Conservation (phyloP, 2,329 filamentous ascomycete genomes). For the Ceratocystiopsis brevicomis region DNA sequence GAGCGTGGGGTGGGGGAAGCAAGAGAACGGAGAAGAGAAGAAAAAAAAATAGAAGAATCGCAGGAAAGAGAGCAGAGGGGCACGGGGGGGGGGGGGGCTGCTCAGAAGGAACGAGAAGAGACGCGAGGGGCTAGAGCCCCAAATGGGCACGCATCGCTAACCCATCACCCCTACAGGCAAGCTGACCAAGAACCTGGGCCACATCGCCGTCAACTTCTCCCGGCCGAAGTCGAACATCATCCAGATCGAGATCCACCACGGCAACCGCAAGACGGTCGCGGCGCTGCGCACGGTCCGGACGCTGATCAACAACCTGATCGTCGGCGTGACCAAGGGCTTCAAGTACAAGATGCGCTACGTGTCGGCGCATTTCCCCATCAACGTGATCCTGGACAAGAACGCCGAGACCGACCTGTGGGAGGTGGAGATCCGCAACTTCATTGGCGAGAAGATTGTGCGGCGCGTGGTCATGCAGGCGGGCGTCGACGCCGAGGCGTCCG, state of each 20-base stretch:
- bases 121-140: conserved; percentile 5
- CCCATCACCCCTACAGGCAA: conserved; percentile 43
- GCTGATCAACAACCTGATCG: conserved; percentile 96
- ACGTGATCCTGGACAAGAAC: conserved; percentile 98
- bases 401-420: conserved; percentile 68
- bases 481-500: conserved; percentile 77
- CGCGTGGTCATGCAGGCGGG: conserved; percentile 73
- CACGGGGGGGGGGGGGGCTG: too few relatives aligned
- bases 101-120: background rate
- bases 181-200: conserved; percentile 89
- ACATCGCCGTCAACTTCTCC: conserved; percentile 91
- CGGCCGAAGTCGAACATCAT: conserved; percentile 70
- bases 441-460: conserved; percentile 98
- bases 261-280: conserved; percentile 91
- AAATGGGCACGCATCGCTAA: conserved; percentile 4
- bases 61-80: conserved; percentile 3
- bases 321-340: conserved; percentile 96
- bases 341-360: conserved; percentile 99
- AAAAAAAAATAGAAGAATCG: background rate
- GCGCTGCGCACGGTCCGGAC: conserved; percentile 95
- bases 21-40: background rate
- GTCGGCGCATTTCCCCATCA: conserved; percentile 99
- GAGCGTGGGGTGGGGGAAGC: background rate
- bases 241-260: conserved; percentile 97
- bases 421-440: conserved; percentile 99